These are phyloP conservation scores for Aspergillus conjunctus DNA, from an alignment of 495 filamentous ascomycete species.

Conservation along the genomic window DNA sequence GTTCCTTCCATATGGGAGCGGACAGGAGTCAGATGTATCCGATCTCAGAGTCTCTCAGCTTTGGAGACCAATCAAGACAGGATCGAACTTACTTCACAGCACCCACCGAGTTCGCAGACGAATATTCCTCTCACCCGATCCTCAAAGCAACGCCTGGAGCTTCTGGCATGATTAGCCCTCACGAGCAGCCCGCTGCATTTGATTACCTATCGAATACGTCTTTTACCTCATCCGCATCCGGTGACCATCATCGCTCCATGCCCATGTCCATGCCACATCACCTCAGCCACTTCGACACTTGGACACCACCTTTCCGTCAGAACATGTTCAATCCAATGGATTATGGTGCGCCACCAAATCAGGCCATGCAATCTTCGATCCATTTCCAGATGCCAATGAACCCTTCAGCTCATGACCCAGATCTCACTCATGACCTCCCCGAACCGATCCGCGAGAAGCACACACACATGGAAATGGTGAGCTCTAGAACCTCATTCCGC, in stretches of 20 bases:
- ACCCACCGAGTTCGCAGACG: slow-evolving; percentile 36
- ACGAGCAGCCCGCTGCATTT: slow-evolving; percentile 35
- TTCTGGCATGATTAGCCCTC: slow-evolving; percentile 36
- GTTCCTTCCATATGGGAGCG: slow-evolving; percentile 19
- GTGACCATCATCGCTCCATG: slow-evolving; percentile 28
- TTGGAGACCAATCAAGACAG: slow-evolving; percentile 34
- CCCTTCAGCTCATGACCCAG: slow-evolving; percentile 32
- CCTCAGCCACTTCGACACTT: slow-evolving; percentile 36
- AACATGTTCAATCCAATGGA: slow-evolving; percentile 44
- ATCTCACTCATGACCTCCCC: slow-evolving; percentile 34
- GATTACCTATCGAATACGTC: slow-evolving; percentile 35
- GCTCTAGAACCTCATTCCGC: slow-evolving; percentile 34
- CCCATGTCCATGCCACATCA: slow-evolving; percentile 30
- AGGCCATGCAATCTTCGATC: slow-evolving; percentile 33
- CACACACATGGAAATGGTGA: slow-evolving; percentile 27
- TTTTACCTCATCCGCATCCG: slow-evolving; percentile 29
- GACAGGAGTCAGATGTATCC: slow-evolving; percentile 31
- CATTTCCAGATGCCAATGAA: slow-evolving; percentile 40
- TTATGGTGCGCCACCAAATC: slow-evolving; percentile 29
- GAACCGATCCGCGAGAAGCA: slow-evolving; percentile 18
- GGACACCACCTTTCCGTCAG: slow-evolving; percentile 44
- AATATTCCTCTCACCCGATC: slow-evolving; percentile 38
- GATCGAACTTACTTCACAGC: slow-evolving; percentile 38
- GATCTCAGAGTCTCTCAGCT: slow-evolving; percentile 36
- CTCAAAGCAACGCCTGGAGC: slow-evolving; percentile 35